Conservation (phyloP, 2,329 filamentous ascomycete genomes). For the Trichoderma afroharzianum region DNA sequence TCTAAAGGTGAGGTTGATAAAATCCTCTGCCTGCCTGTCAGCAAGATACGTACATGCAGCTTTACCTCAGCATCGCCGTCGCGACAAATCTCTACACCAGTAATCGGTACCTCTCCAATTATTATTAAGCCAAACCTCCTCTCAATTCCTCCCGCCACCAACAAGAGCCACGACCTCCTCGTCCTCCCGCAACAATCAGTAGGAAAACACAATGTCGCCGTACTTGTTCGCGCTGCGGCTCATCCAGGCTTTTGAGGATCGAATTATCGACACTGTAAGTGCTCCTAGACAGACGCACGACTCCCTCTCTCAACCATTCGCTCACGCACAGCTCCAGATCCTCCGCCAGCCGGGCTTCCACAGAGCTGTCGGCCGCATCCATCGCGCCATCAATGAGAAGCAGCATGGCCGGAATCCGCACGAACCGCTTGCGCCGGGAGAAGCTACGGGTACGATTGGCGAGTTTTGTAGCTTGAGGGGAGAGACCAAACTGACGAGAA, state of each 20-base stretch:
- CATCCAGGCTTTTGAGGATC: constrained; percentile 35
- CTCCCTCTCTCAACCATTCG: not conserved
- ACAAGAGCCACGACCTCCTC: not conserved
- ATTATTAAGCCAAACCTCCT: constrained; percentile 1
- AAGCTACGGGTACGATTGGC: constrained; percentile 45
- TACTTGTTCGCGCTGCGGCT: constrained; percentile 34
- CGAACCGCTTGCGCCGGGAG: constrained; percentile 49
- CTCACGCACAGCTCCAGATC: constrained; percentile 35
- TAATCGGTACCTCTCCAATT: not conserved
- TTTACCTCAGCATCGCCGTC: not conserved
- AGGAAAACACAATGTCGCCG: constrained; percentile 28
- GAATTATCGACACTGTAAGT: constrained; percentile 25
- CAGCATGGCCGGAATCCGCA: constrained; percentile 48
- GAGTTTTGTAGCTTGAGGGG: not conserved
- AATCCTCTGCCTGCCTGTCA: not conserved
- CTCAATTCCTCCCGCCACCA: not conserved
- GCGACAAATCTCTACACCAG: not conserved
- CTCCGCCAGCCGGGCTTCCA: constrained; percentile 51
- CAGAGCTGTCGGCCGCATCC: constrained; percentile 49
- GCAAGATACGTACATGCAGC: not conserved
- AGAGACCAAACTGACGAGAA: not conserved
- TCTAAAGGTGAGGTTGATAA: not conserved
- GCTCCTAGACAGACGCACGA: not conserved
- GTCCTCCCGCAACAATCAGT: not conserved
- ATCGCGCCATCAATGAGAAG: constrained; percentile 46